Base-by-base conservation (phyloP, 805 yeast species). In the Yarrowia porcina region DNA sequence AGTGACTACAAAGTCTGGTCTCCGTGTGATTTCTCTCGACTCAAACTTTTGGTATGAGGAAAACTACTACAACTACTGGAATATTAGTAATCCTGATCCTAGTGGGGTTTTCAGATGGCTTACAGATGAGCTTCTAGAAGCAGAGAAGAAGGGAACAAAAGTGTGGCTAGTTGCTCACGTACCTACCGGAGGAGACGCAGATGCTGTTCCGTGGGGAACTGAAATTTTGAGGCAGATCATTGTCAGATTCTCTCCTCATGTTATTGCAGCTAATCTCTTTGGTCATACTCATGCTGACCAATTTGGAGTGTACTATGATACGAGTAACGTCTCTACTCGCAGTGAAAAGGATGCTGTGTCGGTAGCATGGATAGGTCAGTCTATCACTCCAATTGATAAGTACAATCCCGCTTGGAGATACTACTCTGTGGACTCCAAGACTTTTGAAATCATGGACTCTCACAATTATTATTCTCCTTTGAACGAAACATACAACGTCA, bases 101-200 rank as follows among this genome's bases (percentile, higher is more conserved):
- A 84, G 85, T 69, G 90, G 90, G 1, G 82, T 82, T 66, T 77
- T 87, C 75, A 73, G 80, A 66, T 87, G 85, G 70, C 73, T 87
- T 64, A 79, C 84, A 50, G 79, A 82, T 57, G 90, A 87, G 73
- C 76, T 87, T 60, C 71, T 80, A 15, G 85, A 79, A 52, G 79
- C 86, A 65, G 91, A 87, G 72, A 63, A 68, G 25, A 75, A 75
- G 7, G 82, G 82, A 50, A 83, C 85, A 71, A 76, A 87, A 67
- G 91, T 84, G n/a, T 87, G 91, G 91, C 77, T 87, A 61, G 77
- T 85, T 67, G 83, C 88, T n/a, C 91, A 87, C 71, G 83, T 87
- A 63, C 90, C 92, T 44, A 77, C 79, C 8, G 74, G 74, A 9
- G 75, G 75, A 6, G 41, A 35, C 18, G 74, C 81, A 18, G 88